Base-by-base conservation (phyloP, 306 rosid species). In the Vigna trinervia region DNA sequence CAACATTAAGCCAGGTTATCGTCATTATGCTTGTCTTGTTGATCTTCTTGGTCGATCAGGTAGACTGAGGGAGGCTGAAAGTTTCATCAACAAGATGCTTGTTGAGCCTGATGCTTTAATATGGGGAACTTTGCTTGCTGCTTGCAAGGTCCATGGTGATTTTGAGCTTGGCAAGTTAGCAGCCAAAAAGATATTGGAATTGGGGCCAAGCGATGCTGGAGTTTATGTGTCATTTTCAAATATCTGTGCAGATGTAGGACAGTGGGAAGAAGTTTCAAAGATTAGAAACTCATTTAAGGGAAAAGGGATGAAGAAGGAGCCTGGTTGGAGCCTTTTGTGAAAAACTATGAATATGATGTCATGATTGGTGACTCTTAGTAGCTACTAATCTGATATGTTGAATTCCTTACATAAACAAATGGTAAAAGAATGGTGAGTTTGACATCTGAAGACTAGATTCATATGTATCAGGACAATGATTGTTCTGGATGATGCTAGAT, bases 11-110 rank as follows among this genome's bases (percentile, higher is more conserved):
- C 96, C 96, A 5, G 84, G 87, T 59, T 76, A 53, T 84, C 89
- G 87, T 15, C 98, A 93, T 75, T 93, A 86, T 71, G 89, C 92
- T 34, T 91, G 95, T 83, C 83, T 91, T 68, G 74, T 93, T 57
- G 96, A 93, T 91, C 86, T 93, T 80, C 90, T 91, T 36, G 88
- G 96, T 53, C 89, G 90, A 66, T 82, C 84, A 10, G 98, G 98
- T 78, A 84, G 89, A 75, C 71, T 90, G 61, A 83, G 83, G 72
- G 95, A 91, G 76, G 92, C 95, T 23, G 86, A 88, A 82, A 77
- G 72, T 58, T 83, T 93, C 75, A 90, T 93, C 8, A 68, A 81
- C 52, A 74, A 50, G 28, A 87, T 93, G 89, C 89, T 93, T 32
- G 4, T 87, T 12, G 64, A 88, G 68, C 87, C 95, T 19, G 83